Base-by-base conservation (phyloP, 2,329 filamentous ascomycete genomes). In the Macroventuria anomochaeta region DNA sequence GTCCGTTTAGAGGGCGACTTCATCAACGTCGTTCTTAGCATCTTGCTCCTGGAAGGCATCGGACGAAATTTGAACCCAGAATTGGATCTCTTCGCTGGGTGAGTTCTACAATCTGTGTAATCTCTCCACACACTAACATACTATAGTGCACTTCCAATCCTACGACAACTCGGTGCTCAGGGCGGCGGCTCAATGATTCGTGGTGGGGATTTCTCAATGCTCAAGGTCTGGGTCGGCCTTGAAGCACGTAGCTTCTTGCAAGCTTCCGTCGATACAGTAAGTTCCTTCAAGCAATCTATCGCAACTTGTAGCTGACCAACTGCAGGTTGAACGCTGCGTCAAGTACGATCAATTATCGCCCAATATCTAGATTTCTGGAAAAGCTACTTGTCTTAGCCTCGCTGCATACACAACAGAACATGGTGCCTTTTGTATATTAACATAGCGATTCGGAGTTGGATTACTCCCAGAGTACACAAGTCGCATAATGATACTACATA, bases 1-100 rank as follows among this genome's bases (percentile, higher is more conserved):
- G 95, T 99, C 3, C 84, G 95, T 7, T 83, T 99, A 43, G 95
- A 99, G 75, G 95, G 95, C 7, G 95, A 99, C 73, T 99, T 97
- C 71, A 92, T 99, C 71, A 99, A 99, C 70, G 95, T 99, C 4
- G 93, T 99, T 25, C 88, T 99, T 53, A 96, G 91, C 55, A 97
- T 97, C 46, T 79, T 99, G 28, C 81, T 99, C 2, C 81, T 99
- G 1, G 95, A 99, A 73, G 95, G 95, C 6, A 99, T 97, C 67
- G 95, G 95, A 0, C 84, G 95, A 57, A 91, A 83, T 54, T 77
- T 99, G 13, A 88, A 97, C 72, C 93, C 95, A 0, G 82, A 93
- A 46, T 80, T 97, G 39, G 95, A 99, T 76, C 80, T 99, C 11
- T 88, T 99, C 61, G 86, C 87, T 68, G 87, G 84, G 85, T 86